Evolutionary conservation across 805 yeast genomes (phyloP), one percentile per base, ranked within the genome.

Genomic region (Yarrowia sp.): DNA sequence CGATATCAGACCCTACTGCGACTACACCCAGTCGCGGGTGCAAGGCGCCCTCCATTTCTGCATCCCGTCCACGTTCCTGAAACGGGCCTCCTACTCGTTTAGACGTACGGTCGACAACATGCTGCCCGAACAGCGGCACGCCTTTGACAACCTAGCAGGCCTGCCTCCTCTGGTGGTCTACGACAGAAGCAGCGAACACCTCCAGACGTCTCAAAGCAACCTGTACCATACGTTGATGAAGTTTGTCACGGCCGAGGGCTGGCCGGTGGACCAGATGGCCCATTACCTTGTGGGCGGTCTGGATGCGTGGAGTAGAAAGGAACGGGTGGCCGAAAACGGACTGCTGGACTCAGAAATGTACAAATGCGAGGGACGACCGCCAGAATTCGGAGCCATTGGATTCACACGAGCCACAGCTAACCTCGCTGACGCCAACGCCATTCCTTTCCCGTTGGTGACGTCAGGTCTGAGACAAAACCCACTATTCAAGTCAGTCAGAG

Each of bases 21-120:
- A 90, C 69, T 91, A 81, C 75, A 83, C 87, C 52, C 84, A 82
- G 70, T 75, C 82, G 2, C 92, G 88, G 71, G 77, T 94, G 12
- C 74, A 73, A 4, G 81, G 84, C 50, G 85, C 98, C 0, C 80
- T 91, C 55, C 91, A 91, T 75, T 83, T 94, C 45, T 91, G 97
- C 77, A 79, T 93, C 14, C 98, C 98, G 1, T 89, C 97, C n/a
- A 93, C 98, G 0, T 81, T 93, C 50, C 79, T 93, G 71, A 90
- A 88, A 75, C 84, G 98, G 72, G 81, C 87, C 41, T 89, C 88
- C 67, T 93, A 90, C 74, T 86, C 87, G 2, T 80, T 93, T 69
- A 58, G 71, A 15, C 72, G 78, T 22, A 74, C 80, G 50, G 49
- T 77, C 59, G 81, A 79, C 45, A 77, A 81, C 69, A 75, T 81